These are phyloP conservation scores for Penicillium sp. DNA, from an alignment of 2,329 filamentous ascomycete species.

Conservation along the genomic window DNA sequence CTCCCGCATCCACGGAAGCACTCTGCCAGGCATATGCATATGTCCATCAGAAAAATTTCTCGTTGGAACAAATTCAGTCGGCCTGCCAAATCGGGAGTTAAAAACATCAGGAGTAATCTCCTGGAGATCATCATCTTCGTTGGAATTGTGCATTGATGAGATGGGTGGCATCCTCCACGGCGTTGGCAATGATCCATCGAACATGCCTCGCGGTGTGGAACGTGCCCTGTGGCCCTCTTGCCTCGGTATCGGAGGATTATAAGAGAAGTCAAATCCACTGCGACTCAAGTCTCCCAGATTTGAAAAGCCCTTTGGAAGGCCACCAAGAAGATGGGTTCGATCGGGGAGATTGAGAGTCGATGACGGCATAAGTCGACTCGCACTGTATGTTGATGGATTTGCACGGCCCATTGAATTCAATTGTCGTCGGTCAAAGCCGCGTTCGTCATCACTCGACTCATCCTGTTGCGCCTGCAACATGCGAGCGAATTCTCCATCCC, in stretches of 20 bases:
- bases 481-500: slow-evolving; percentile 40
- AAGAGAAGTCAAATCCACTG: not conserved
- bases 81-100: slow-evolving; percentile 1
- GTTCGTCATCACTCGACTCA: not conserved
- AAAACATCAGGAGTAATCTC: slow-evolving; percentile 30
- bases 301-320: not conserved
- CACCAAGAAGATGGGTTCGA: not conserved
- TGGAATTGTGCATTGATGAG: not conserved
- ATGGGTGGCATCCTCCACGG: not conserved
- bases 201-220: no score
- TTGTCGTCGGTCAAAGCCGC: not conserved
- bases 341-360: slow-evolving; percentile 7
- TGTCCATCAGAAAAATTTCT: not conserved
- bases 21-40: not conserved
- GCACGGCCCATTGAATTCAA: not conserved
- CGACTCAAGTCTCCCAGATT: not conserved
- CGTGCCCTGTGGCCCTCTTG: no score
- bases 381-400: not conserved
- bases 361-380: not conserved
- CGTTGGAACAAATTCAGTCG: not conserved
- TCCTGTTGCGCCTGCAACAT: slow-evolving; percentile 31
- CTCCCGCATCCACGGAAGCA: slow-evolving; percentile 12
- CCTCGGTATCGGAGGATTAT: not conserved
- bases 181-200: not conserved
- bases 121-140: slow-evolving; percentile 31